Percentiles rank a stretch among this genome's conserved stretches.
phyloP scores from a whole-genome alignment of 2,329 filamentous ascomycete species.

The Orbilia ellipsospora region DNA sequence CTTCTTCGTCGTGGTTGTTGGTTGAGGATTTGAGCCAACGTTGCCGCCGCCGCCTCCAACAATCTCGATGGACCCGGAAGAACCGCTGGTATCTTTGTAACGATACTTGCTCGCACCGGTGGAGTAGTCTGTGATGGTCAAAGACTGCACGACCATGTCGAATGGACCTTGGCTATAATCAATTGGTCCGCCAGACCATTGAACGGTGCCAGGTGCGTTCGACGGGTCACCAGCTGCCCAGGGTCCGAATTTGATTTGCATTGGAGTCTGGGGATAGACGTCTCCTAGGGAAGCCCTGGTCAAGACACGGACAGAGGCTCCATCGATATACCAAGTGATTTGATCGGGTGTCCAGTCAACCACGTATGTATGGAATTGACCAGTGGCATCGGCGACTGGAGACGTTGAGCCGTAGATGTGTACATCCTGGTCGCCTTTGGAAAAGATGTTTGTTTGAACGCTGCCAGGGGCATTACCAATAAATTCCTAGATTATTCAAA shows the following conservation, averaged over 20 bases:
- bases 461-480: conserved; percentile 79
- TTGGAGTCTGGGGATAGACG: conserved; percentile 88
- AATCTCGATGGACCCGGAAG: conserved; percentile 83
- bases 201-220: conserved; percentile 82
- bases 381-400: conserved; percentile 75
- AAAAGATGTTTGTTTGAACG: conserved; percentile 96
- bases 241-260: conserved; percentile 90
- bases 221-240: conserved; percentile 90
- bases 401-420: conserved; percentile 91
- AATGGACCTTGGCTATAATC: conserved; percentile 87
- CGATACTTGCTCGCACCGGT: conserved; percentile 81
- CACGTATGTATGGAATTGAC: conserved; percentile 83
- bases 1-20: conserved; percentile 2
- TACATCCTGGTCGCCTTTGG: conserved; percentile 84
- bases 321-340: conserved; percentile 87
- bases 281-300: conserved; percentile 66
- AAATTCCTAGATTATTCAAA: conserved; percentile 72
- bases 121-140: conserved; percentile 89
- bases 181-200: conserved; percentile 87
- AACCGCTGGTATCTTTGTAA: conserved; percentile 81
- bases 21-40: conserved; percentile 60
- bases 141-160: conserved; percentile 81
- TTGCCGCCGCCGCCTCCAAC: conserved; percentile 74
- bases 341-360: conserved; percentile 89
- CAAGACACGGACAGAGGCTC: conserved; percentile 80